Evolutionary conservation across 495 filamentous ascomycete species (phyloP).

Genomic region (Penicillium coprophilum): DNA sequence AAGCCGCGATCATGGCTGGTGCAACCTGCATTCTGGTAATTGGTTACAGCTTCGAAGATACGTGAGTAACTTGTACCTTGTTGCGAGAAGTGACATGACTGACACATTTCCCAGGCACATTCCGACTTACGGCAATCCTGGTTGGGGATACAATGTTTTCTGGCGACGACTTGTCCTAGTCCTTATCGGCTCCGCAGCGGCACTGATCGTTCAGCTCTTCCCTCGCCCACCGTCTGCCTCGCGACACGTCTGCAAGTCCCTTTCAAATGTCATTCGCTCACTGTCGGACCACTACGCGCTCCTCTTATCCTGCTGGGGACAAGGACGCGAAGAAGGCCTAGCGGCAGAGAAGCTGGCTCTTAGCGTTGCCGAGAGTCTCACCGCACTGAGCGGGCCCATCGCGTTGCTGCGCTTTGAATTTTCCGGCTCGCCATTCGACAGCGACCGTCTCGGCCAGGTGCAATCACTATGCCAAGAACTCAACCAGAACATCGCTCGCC

Average conservation of each 20-base stretch:
- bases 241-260: conserved; percentile 41
- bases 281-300: conserved; percentile 48
- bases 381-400: conserved; percentile 34
- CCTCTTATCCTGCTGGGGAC: conserved; percentile 43
- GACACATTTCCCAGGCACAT: conserved; percentile 29
- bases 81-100: background rate
- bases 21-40: conserved; percentile 45
- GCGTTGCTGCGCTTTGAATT: conserved; percentile 40
- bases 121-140: conserved; percentile 42
- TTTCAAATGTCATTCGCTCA: conserved; percentile 39
- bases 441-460: conserved; percentile 32
- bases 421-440: conserved; percentile 45
- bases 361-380: conserved; percentile 33
- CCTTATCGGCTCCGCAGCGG: conserved; percentile 39
- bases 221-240: conserved; percentile 46
- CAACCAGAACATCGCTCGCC: conserved; percentile 36
- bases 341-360: conserved; percentile 38
- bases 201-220: conserved; percentile 43
- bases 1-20: conserved; percentile 38
- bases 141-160: conserved; percentile 45
- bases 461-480: conserved; percentile 38
- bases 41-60: conserved; percentile 42
- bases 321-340: conserved; percentile 28
- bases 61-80: conserved; percentile 23
- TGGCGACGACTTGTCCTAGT: conserved; percentile 46